phyloP scores from a whole-genome alignment of 2,329 filamentous ascomycete species.

The Claviceps citrina region DNA sequence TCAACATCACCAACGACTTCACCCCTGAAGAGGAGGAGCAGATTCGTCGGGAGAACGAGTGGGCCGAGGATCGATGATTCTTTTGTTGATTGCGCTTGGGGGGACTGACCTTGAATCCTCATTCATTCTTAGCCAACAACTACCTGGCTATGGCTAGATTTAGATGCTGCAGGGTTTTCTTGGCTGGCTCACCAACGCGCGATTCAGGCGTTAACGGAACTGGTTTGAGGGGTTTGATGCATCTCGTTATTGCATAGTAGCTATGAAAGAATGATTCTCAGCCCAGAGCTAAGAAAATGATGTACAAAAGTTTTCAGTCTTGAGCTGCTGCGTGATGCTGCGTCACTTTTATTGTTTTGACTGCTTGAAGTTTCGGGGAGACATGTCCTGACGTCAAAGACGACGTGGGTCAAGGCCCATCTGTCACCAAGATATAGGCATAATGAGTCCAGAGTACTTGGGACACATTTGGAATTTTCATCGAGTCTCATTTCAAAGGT shows the following conservation, averaged over 20 bases:
- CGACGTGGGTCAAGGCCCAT: too few relatives aligned
- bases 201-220: constrained; percentile 11
- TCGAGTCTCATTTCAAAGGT: not conserved
- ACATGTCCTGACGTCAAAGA: too few relatives aligned
- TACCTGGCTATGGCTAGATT: not conserved
- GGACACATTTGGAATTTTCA: too few relatives aligned
- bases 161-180: not conserved
- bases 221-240: constrained; percentile 6
- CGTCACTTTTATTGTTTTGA: too few relatives aligned
- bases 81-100: not conserved
- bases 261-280: not conserved
- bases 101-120: not conserved
- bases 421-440: too few relatives aligned
- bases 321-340: too few relatives aligned
- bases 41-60: constrained; percentile 82
- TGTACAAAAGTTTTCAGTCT: not conserved
- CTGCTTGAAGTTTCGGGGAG: too few relatives aligned
- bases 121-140: not conserved
- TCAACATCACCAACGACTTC: constrained; percentile 99
- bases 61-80: constrained; percentile 65
- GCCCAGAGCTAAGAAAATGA: not conserved
- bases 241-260: constrained; percentile 3
- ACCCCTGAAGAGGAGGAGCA: constrained; percentile 98
- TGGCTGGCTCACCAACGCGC: constrained; percentile 1
- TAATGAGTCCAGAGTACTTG: too few relatives aligned